These are phyloP conservation scores for Fusarium decemcellulare DNA, from an alignment of 2,329 filamentous ascomycete genomes.

Conservation along the genomic window DNA sequence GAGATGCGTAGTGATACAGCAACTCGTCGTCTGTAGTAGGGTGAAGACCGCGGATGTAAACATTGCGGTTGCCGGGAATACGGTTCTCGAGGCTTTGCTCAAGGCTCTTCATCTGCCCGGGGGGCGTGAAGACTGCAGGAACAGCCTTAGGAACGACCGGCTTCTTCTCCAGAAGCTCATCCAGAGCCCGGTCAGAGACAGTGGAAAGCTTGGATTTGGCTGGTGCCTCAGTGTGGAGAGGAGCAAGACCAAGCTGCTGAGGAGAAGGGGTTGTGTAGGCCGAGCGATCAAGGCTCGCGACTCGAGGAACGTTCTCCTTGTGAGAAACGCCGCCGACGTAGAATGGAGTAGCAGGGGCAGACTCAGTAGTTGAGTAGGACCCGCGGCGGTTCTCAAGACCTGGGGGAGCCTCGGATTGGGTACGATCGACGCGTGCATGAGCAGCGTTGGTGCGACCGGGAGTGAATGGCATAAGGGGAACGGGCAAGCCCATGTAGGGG, in stretches of 20 bases:
- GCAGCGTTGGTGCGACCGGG: slow-evolving; percentile 63
- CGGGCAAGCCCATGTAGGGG: slow-evolving; percentile 54
- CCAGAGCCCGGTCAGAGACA: slow-evolving; percentile 66
- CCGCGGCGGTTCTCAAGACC: slow-evolving; percentile 76
- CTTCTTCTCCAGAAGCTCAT: slow-evolving; percentile 79
- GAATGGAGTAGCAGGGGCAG: slow-evolving; percentile 75
- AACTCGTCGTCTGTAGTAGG: slow-evolving; percentile 96
- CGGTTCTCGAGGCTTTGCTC: slow-evolving; percentile 96
- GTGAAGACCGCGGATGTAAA: slow-evolving; percentile 96
- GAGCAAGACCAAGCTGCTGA: slow-evolving; percentile 65
- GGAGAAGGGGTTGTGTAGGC: slow-evolving; percentile 78
- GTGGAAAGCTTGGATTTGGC: slow-evolving; percentile 59
- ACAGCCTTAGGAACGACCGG: slow-evolving; percentile 90
- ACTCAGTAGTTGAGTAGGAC: slow-evolving; percentile 78
- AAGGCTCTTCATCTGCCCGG: slow-evolving; percentile 88
- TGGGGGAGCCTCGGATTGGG: slow-evolving; percentile 67
- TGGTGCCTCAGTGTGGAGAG: slow-evolving; percentile 56
- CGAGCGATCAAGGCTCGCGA: slow-evolving; percentile 73
- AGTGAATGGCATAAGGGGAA: slow-evolving; percentile 65
- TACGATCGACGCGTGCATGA: slow-evolving; percentile 63
- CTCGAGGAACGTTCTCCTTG: slow-evolving; percentile 71
- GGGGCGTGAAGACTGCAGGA: slow-evolving; percentile 88
- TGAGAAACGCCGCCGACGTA: slow-evolving; percentile 70
- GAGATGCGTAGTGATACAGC: slow-evolving; percentile 83
- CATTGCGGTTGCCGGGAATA: slow-evolving; percentile 92